These are phyloP conservation scores for Globisporangium spinosum DNA, from an alignment of 352 stramenopile species.

Conservation along the genomic window DNA sequence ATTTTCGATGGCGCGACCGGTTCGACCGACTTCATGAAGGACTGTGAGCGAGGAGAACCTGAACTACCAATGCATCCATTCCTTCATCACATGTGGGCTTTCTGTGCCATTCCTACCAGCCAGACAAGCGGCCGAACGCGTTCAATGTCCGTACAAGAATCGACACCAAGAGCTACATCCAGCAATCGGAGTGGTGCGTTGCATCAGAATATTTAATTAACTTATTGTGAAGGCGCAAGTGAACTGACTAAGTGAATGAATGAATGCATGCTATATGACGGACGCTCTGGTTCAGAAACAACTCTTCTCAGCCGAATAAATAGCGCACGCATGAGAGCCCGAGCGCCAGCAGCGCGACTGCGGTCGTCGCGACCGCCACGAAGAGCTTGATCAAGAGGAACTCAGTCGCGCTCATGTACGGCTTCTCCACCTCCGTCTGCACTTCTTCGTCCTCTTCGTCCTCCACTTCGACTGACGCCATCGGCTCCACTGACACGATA, in stretches of 20 bases:
- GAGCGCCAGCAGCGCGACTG: not conserved
- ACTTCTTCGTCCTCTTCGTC: not conserved
- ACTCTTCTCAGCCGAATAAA: not conserved
- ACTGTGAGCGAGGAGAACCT: not conserved
- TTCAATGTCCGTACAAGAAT: not conserved
- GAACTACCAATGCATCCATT: not conserved
- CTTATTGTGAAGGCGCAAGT: not conserved
- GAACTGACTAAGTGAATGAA: not conserved
- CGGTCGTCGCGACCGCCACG: not conserved
- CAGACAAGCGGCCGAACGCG: not conserved
- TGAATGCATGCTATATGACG: not conserved
- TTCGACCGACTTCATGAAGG: not conserved
- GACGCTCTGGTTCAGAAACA: not conserved
- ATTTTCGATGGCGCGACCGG: not conserved
- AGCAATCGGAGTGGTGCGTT: not conserved
- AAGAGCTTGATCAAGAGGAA: slow-evolving; percentile 4
- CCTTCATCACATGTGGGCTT: not conserved
- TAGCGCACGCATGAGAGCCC: not conserved
- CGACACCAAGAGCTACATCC: not conserved
- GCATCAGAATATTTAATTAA: not conserved
- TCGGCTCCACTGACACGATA: not conserved
- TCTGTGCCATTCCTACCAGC: not conserved
- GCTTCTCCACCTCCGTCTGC: not conserved
- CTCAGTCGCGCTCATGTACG: not conserved
- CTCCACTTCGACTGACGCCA: not conserved